phyloP scores from a whole-genome alignment of 257 asterid genomes.

The Capsicum chinense region DNA sequence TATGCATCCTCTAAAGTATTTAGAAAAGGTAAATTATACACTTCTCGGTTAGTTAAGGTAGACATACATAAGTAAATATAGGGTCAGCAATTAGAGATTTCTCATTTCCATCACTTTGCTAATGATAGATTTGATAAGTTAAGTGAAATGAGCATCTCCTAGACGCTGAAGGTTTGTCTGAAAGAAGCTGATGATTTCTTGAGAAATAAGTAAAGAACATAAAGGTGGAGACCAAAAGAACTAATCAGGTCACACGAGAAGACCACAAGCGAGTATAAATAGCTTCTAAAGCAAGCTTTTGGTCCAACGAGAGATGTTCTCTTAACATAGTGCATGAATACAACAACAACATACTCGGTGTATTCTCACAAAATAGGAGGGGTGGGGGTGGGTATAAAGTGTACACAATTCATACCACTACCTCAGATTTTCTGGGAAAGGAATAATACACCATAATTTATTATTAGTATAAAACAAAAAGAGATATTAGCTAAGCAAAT shows the following conservation, averaged over 20 bases:
- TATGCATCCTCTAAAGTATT: slow-evolving; percentile 70
- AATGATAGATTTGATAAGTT: background rate
- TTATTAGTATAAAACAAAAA: too few relatives aligned
- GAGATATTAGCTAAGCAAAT: too few relatives aligned
- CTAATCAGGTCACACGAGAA: background rate
- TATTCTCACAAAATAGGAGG: too few relatives aligned
- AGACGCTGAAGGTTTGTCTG: background rate
- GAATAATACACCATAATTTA: too few relatives aligned
- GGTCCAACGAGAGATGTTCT: background rate
- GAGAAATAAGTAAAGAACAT: background rate
- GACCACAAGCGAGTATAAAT: background rate
- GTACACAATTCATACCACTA: too few relatives aligned
- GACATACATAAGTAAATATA: background rate
- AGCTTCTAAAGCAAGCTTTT: background rate
- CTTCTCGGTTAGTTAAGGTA: background rate
- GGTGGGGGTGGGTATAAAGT: too few relatives aligned
- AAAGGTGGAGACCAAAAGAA: slow-evolving; percentile 8
- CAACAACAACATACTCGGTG: too few relatives aligned
- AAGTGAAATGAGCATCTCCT: background rate
- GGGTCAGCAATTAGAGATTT: background rate
- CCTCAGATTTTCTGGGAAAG: too few relatives aligned
- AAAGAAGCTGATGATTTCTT: background rate
- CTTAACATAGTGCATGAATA: background rate
- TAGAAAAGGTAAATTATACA: slow-evolving; percentile 5
- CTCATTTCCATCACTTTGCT: background rate